Percentiles rank a stretch among this genome's conserved stretches.
These are phyloP conservation scores for Tagetes patula DNA, from an alignment of 129 eudicot genomes.

Conservation along the genomic window DNA sequence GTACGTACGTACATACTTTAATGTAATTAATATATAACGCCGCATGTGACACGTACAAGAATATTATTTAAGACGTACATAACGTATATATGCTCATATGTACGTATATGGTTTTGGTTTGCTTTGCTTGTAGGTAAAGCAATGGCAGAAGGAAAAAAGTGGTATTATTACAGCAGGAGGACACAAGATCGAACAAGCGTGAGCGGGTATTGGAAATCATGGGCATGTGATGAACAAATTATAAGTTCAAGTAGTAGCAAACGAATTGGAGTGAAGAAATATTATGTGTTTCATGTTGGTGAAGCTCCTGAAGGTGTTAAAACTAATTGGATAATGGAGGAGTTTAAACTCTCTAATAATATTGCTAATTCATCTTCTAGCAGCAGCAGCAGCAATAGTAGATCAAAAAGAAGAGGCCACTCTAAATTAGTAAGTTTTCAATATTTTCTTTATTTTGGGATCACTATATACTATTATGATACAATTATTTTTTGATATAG, in stretches of 20 bases:
- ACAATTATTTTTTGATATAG: too few species aligned
- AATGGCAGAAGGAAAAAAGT: conserved; percentile 71
- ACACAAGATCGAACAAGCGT: conserved; percentile 54
- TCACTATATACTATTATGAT: background rate
- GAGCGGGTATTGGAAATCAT: conserved; percentile 73
- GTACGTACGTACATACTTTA: conserved; percentile 26
- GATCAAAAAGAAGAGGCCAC: conserved; percentile 53
- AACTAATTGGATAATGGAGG: conserved; percentile 95
- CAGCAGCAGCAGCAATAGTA: conserved; percentile 32
- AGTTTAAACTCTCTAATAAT: conserved; percentile 60
- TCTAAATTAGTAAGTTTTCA: conserved; percentile 51
- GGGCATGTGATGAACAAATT: conserved; percentile 72
- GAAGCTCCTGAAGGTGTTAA: conserved; percentile 59
- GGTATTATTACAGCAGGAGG: conserved; percentile 87
- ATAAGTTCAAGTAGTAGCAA: conserved; percentile 41
- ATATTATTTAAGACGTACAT: background rate
- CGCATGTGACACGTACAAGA: too few species aligned
- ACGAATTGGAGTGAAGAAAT: conserved; percentile 70
- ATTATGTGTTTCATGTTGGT: conserved; percentile 65
- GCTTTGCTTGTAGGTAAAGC: conserved; percentile 64
- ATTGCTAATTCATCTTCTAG: conserved; percentile 29
- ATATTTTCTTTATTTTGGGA: background rate
- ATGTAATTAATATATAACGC: too few species aligned
- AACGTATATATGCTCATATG: too few species aligned
- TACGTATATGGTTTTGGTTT: background rate